Conservation (phyloP, 768 basidiomycete genomes). For the Astraeus odoratus region DNA sequence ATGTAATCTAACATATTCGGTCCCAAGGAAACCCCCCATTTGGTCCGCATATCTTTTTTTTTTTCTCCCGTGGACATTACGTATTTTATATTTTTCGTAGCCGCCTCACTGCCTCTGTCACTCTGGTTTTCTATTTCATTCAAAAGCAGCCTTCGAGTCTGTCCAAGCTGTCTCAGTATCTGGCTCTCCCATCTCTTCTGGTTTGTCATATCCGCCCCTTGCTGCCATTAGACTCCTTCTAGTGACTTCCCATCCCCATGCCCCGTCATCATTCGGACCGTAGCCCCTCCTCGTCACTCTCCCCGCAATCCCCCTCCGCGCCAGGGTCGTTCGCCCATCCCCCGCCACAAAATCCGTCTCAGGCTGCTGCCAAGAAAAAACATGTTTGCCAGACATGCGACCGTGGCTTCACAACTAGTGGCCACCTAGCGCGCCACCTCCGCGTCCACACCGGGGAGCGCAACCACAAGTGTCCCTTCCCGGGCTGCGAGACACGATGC, state of each 20-base stretch:
- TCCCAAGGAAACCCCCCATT: slow-evolving; percentile 11
- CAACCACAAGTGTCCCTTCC: slow-evolving; percentile 90
- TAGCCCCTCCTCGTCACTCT: slow-evolving; percentile 11
- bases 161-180: slow-evolving; percentile 5
- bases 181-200: slow-evolving; percentile 18
- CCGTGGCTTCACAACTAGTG: slow-evolving; percentile 80
- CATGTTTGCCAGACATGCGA: slow-evolving; percentile 70
- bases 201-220: too few relatives aligned
- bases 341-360: background rate
- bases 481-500: slow-evolving; percentile 89
- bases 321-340: slow-evolving; percentile 7
- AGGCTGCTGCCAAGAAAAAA: slow-evolving; percentile 23
- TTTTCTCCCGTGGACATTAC: slow-evolving; percentile 22
- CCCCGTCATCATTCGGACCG: slow-evolving; percentile 28
- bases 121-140: background rate
- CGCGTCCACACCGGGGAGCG: slow-evolving; percentile 88
- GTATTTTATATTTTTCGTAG: slow-evolving; percentile 21
- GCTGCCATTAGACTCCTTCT: too few relatives aligned
- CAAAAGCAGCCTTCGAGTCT: background rate
- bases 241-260: slow-evolving; percentile 12
- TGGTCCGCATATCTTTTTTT: slow-evolving; percentile 15
- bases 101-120: slow-evolving; percentile 22
- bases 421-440: slow-evolving; percentile 84
- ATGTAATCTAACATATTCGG: slow-evolving; percentile 21
- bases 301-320: slow-evolving; percentile 5